Evolutionary conservation across 2,329 filamentous ascomycete species (phyloP).

Genomic region (Xylaria sp.): DNA sequence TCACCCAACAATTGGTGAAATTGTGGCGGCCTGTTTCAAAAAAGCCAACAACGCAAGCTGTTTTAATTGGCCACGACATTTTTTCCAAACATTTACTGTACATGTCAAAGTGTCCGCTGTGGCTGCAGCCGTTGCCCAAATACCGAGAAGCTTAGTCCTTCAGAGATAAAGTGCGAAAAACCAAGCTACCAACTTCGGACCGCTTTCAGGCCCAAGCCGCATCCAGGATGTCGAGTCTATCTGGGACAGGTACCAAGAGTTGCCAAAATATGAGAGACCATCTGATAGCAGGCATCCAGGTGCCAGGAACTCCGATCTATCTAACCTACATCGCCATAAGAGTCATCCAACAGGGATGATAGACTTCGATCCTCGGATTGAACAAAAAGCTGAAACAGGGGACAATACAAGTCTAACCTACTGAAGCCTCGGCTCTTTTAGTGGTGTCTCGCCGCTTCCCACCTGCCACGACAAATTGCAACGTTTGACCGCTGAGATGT

Average conservation of each 20-base stretch:
- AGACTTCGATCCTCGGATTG: conserved; percentile 17
- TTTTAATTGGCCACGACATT: conserved; percentile 27
- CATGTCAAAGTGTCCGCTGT: conserved; percentile 31
- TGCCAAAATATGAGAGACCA: neutral
- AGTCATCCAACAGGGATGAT: conserved; percentile 4
- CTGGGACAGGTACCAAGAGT: neutral
- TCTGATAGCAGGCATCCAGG: conserved; percentile 2
- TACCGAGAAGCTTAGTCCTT: conserved; percentile 29
- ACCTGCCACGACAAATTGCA: neutral
- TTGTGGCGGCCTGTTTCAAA: conserved; percentile 43
- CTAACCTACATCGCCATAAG: neutral
- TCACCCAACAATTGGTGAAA: conserved; percentile 26
- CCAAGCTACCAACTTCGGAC: conserved; percentile 6
- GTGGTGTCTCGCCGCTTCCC: conserved; percentile 12
- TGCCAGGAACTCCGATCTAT: neutral
- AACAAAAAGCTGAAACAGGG: conserved; percentile 24
- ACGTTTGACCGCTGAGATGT: conserved; percentile 7
- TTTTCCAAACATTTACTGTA: conserved; percentile 26
- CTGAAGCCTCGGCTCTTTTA: conserved; percentile 9
- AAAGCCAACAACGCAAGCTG: conserved; percentile 31
- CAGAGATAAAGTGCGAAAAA: conserved; percentile 23
- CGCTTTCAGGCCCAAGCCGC: conserved; percentile 4
- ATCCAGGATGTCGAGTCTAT: neutral
- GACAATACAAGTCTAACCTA: neutral
- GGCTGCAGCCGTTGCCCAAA: conserved; percentile 33